Base-by-base conservation (phyloP, 108 stramenopile genomes). In the Cylindrotheca closterium region DNA sequence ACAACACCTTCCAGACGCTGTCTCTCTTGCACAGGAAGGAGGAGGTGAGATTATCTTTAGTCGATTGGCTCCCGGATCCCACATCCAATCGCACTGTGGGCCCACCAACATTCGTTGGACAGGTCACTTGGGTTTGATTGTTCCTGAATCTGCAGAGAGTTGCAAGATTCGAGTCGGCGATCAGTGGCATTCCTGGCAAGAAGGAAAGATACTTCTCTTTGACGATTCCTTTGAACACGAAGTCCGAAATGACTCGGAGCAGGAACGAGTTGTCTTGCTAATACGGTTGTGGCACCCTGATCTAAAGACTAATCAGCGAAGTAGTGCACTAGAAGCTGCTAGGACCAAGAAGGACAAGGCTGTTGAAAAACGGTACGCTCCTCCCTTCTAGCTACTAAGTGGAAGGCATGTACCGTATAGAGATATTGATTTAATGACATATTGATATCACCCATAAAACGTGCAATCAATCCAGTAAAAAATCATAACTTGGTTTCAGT, bases 151-250 rank as follows among this genome's bases (percentile, higher is more conserved):
- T 28, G 10, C n/a, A 22, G 47, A 27, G 4, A 28, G 19, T 17
- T 85, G 85, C 58, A 63, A 51, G 10, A 89, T 89, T 53, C 82
- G 91, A 45, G 82, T 92, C n/a, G 78, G 68, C 21, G 47, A 66
- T 48, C 29, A 73, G 15, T 92, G 88, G 92, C 34, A 77, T 51
- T 50, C 50, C 22, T 93, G 88, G 88, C 34, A 79, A 48, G 63
- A 62, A 10, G 92, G 92, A n/a, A 75, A 81, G 62, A 56, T 86
- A 15, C 24, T 93, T 23, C 61, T 93, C 2, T 90, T 93, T 80
- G 92, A 93, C 55, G 92, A 93, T 68, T 88, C 88, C 1, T 88
- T 74, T 67, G 87, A 93, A 57, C 92, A 93, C 67, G 89, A 90
- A 56, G 88, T 90, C 27, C 37, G 70, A 31, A 90, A 90, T 65